Evolutionary conservation across 768 basidiomycete species (phyloP).

Genomic region (Termitomyces sp.): DNA sequence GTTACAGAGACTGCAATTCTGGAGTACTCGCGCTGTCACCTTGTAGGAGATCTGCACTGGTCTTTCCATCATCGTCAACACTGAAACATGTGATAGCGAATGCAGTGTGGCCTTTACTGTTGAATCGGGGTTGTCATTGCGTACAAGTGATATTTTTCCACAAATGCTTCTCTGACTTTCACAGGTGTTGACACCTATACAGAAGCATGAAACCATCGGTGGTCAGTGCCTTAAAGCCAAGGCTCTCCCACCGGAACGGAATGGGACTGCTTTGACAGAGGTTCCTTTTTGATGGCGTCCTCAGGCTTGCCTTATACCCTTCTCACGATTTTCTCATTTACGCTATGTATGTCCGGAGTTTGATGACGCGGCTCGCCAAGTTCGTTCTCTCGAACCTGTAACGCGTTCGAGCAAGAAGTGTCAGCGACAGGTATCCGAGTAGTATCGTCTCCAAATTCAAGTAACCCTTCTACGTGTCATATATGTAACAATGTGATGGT

Average conservation of each 20-base stretch:
- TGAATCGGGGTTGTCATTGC: background rate
- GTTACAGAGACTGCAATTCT: too few relatives aligned
- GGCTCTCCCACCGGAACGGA: background rate
- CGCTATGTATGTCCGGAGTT: background rate
- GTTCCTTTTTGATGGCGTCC: constrained; percentile 5
- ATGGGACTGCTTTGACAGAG: background rate
- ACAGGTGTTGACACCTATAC: constrained; percentile 1
- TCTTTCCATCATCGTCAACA: background rate
- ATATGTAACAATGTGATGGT: background rate
- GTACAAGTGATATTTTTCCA: constrained; percentile 7
- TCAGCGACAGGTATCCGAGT: background rate
- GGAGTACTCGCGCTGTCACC: background rate
- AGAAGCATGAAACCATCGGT: constrained; percentile 13
- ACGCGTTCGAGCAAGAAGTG: background rate
- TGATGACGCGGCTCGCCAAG: background rate
- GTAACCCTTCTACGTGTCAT: background rate
- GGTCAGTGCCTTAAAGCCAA: constrained; percentile 6
- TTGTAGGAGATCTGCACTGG: background rate
- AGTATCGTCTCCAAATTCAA: background rate
- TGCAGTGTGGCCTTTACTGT: background rate
- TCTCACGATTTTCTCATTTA: constrained; percentile 11
- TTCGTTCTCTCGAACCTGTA: background rate
- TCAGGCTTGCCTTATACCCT: background rate
- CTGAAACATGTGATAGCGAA: background rate
- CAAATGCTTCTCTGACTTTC: constrained; percentile 4